A percentile compares a stretch with the other conserved stretches of the same genome.
Evolutionary conservation across 2,329 filamentous ascomycete genomes (phyloP).

Genomic region (Canariomyces notabilis): DNA sequence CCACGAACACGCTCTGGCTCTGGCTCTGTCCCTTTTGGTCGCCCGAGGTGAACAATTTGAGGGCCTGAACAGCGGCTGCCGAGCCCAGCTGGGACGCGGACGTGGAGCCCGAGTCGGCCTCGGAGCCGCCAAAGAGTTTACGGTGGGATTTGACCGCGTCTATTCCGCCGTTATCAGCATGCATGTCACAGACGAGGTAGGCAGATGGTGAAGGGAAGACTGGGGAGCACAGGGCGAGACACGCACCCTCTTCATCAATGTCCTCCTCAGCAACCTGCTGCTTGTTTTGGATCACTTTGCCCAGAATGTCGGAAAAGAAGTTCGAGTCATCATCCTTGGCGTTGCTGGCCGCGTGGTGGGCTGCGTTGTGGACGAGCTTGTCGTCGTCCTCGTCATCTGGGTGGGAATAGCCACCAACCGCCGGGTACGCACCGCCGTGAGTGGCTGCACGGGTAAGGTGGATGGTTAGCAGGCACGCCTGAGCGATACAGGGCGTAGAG

Average conservation of each 20-base stretch:
- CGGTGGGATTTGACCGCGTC: slow-evolving; percentile 72
- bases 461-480: background rate
- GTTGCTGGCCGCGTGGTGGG: slow-evolving; percentile 43
- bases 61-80: slow-evolving; percentile 74
- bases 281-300: slow-evolving; percentile 46
- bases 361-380: slow-evolving; percentile 41
- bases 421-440: slow-evolving; percentile 29
- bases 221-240: background rate
- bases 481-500: too few relatives aligned
- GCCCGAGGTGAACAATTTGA: slow-evolving; percentile 70
- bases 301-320: slow-evolving; percentile 47
- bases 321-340: slow-evolving; percentile 38
- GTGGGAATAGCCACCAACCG: slow-evolving; percentile 28
- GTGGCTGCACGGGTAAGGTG: slow-evolving; percentile 25
- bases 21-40: slow-evolving; percentile 29
- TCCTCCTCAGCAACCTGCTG: slow-evolving; percentile 41
- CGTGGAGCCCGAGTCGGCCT: slow-evolving; percentile 44
- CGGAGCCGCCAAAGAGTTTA: slow-evolving; percentile 59
- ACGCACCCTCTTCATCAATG: slow-evolving; percentile 46
- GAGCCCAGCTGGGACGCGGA: slow-evolving; percentile 55
- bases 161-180: slow-evolving; percentile 22
- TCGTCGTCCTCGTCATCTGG: slow-evolving; percentile 40
- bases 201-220: too few relatives aligned
- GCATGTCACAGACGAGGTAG: background rate
- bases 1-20: slow-evolving; percentile 75